phyloP scores from a whole-genome alignment of 257 asterid species.

The Handroanthus guayacan region DNA sequence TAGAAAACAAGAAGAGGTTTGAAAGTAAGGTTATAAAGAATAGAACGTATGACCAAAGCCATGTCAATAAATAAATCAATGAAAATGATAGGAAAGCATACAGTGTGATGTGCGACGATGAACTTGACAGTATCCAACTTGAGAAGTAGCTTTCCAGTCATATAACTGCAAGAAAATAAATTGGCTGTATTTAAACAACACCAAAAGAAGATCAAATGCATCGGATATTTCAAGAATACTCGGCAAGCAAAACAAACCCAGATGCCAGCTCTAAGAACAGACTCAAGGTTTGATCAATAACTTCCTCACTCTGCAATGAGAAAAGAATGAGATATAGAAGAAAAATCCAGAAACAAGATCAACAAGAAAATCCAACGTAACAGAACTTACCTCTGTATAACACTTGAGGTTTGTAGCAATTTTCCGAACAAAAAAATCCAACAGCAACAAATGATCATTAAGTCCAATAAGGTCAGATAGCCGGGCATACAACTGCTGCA shows the following conservation, averaged over 20 bases:
- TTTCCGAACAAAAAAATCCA: constrained; percentile 85
- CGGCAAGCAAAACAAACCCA: constrained; percentile 64
- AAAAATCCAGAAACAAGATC: constrained; percentile 27
- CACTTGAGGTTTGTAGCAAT: constrained; percentile 93
- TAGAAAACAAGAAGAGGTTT: constrained; percentile 30
- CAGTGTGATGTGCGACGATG: constrained; percentile 84
- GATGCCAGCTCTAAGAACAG: constrained; percentile 95
- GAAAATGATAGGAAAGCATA: constrained; percentile 32
- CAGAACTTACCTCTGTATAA: constrained; percentile 72
- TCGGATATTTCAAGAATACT: constrained; percentile 1
- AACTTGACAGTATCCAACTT: constrained; percentile 94
- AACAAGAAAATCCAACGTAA: constrained; percentile 21
- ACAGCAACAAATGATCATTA: constrained; percentile 86
- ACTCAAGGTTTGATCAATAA: constrained; percentile 86
- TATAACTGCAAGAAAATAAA: constrained; percentile 63
- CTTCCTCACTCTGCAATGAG: constrained; percentile 78
- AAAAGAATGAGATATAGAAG: constrained; percentile 38
- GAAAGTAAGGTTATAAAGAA: constrained; percentile 28
- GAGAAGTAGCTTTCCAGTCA: constrained; percentile 95
- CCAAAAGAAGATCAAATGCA: constrained; percentile 26
- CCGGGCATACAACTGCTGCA: constrained; percentile 97
- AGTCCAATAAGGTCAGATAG: constrained; percentile 96
- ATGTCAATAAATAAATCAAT: constrained; percentile 26
- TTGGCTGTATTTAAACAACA: constrained; percentile 15
- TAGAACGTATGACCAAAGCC: constrained; percentile 20